These are phyloP conservation scores for Trichophyton schoenleinii DNA, from an alignment of 2,329 filamentous ascomycete genomes.

Conservation along the genomic window DNA sequence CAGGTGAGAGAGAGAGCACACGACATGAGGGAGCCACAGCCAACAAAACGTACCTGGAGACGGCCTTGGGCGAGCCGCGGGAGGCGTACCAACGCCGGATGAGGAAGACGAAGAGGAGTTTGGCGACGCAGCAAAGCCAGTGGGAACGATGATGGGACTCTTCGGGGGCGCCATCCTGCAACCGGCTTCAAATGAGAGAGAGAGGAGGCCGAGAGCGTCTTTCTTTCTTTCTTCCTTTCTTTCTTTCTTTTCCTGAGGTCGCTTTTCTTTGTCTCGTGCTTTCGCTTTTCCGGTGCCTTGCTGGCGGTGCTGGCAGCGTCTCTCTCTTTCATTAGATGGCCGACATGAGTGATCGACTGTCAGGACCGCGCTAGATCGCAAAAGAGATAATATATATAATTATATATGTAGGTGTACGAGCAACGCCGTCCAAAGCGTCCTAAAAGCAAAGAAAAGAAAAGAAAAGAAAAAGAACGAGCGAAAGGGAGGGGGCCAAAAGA, in stretches of 20 bases:
- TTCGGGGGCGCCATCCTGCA: neutral
- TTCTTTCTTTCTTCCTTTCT: neutral
- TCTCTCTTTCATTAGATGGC: too few species aligned
- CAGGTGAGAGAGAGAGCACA: neutral
- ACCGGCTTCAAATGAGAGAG: neutral
- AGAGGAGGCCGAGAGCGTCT: too few species aligned
- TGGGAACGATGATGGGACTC: neutral
- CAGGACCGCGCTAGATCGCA: too few species aligned
- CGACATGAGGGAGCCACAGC: too few species aligned
- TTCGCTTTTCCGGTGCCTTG: too few species aligned
- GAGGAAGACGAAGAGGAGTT: neutral
- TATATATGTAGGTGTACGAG: neutral
- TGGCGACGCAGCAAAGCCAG: neutral
- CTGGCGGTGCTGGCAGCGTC: too few species aligned
- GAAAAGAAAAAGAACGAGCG: neutral
- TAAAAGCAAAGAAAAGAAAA: too few species aligned
- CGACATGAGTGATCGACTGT: too few species aligned
- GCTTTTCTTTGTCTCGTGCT: too few species aligned
- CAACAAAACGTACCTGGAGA: neutral
- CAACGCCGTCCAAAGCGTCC: neutral
- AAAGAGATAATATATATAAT: too few species aligned
- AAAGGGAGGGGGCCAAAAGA: neutral
- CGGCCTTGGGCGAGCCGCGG: neutral
- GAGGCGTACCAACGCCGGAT: neutral
- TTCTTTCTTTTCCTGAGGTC: too few species aligned